Evolutionary conservation across 2,329 filamentous ascomycete genomes (phyloP).

Genomic region (Aspergillus uvarum): DNA sequence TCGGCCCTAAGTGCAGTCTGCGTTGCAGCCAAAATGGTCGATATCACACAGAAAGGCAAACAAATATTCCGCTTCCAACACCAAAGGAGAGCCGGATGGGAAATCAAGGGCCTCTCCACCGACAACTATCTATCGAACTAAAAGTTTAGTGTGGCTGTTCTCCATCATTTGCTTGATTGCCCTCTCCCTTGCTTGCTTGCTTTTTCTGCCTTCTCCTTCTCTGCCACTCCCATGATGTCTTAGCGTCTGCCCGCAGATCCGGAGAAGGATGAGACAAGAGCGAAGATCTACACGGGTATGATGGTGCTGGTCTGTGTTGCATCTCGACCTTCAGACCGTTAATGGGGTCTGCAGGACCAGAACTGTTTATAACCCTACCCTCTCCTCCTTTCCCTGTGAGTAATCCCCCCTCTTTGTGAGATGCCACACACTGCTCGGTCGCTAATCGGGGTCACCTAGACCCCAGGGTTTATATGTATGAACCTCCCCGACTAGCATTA

Average conservation of each 20-base stretch:
- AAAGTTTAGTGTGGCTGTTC: constrained; percentile 11
- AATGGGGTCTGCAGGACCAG: background rate
- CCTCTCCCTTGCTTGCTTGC: constrained; percentile 27
- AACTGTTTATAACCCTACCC: constrained; percentile 18
- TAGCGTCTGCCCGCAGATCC: constrained; percentile 16
- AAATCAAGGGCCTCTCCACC: background rate
- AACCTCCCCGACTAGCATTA: background rate
- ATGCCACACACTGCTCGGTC: background rate
- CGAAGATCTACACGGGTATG: constrained; percentile 13
- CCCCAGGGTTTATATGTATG: constrained; percentile 7
- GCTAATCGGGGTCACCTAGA: constrained; percentile 2
- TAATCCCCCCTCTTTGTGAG: background rate
- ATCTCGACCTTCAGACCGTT: constrained; percentile 9
- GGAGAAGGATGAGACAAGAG: constrained; percentile 24
- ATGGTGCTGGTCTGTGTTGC: constrained; percentile 14
- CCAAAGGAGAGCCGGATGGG: background rate
- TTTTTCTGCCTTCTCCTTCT: constrained; percentile 10
- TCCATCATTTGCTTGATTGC: constrained; percentile 18
- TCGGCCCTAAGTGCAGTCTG: constrained; percentile 2
- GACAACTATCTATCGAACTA: constrained; percentile 9
- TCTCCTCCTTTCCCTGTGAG: constrained; percentile 10
- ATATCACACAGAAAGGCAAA: constrained; percentile 1
- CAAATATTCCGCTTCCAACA: background rate
- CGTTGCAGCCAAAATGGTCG: background rate
- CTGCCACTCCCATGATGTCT: constrained; percentile 17